These are phyloP conservation scores for Penicillium canescens DNA, from an alignment of 495 filamentous ascomycete genomes.

Conservation along the genomic window DNA sequence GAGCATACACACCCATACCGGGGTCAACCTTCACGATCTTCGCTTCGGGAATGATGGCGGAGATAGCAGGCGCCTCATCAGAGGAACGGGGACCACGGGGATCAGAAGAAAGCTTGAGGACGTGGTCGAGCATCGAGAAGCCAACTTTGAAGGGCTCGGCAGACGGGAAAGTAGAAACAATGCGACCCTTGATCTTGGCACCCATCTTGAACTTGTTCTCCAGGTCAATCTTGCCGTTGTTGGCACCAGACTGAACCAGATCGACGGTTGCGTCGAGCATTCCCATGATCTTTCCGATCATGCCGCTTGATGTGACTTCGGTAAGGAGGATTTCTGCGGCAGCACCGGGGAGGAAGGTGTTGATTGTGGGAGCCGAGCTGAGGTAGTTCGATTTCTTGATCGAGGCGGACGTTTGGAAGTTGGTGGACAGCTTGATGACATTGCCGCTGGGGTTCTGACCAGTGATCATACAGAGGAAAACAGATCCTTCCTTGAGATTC, in stretches of 20 bases:
- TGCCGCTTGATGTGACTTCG: conserved; percentile 59
- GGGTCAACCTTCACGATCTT: conserved; percentile 77
- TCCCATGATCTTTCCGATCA: conserved; percentile 89
- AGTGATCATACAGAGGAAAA: conserved; percentile 79
- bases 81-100: conserved; percentile 42
- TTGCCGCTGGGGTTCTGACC: conserved; percentile 75
- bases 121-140: conserved; percentile 81
- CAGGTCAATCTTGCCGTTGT: conserved; percentile 62
- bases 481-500: conserved; percentile 72
- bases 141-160: conserved; percentile 80
- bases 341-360: conserved; percentile 86
- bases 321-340: conserved; percentile 83
- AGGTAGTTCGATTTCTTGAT: conserved; percentile 71
- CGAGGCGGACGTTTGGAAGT: conserved; percentile 62
- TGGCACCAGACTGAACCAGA: conserved; percentile 77
- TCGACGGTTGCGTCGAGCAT: conserved; percentile 87
- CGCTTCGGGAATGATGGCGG: conserved; percentile 71
- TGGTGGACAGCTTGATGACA: conserved; percentile 81
- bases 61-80: conserved; percentile 64
- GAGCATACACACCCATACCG: conserved; percentile 75
- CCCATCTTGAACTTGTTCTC: conserved; percentile 76
- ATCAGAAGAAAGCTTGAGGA: conserved; percentile 64
- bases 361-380: conserved; percentile 77
- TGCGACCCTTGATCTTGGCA: conserved; percentile 79
- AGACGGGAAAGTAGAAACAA: conserved; percentile 80